Conservation (phyloP, 129 eudicot species). For the Pseudognaphalium luteoalbum region DNA sequence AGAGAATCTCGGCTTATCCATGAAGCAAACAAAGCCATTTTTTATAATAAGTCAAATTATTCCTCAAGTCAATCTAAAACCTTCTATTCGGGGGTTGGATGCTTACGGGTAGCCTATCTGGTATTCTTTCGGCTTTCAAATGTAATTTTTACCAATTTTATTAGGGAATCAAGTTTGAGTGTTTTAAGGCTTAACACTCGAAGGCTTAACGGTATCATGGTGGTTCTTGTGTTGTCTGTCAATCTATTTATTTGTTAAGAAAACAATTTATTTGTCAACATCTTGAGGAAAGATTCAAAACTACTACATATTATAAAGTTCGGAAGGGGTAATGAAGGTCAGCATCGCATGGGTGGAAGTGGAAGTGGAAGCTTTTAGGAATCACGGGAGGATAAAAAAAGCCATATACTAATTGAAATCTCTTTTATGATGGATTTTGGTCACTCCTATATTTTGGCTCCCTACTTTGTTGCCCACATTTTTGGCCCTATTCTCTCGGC, state of each 20-base stretch:
- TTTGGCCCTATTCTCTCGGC: constrained; percentile 27
- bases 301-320: background rate
- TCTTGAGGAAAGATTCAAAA: background rate
- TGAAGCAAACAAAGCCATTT: background rate
- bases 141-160: background rate
- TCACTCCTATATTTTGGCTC: constrained; percentile 19
- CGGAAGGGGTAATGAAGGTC: background rate
- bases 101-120: background rate
- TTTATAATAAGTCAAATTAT: background rate
- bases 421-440: constrained; percentile 18
- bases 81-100: background rate
- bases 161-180: background rate
- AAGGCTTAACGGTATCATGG: background rate
- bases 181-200: background rate
- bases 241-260: too few species aligned
- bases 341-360: constrained; percentile 19
- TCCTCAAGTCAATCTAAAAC: background rate
- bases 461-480: constrained; percentile 23
- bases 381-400: constrained; percentile 32
- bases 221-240: background rate
- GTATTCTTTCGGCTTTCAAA: too few species aligned
- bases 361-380: constrained; percentile 24
- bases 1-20: background rate
- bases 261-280: background rate
- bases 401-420: constrained; percentile 1